phyloP scores from a whole-genome alignment of 1,284 basidiomycete species.

The Porogramme epimiltina region DNA sequence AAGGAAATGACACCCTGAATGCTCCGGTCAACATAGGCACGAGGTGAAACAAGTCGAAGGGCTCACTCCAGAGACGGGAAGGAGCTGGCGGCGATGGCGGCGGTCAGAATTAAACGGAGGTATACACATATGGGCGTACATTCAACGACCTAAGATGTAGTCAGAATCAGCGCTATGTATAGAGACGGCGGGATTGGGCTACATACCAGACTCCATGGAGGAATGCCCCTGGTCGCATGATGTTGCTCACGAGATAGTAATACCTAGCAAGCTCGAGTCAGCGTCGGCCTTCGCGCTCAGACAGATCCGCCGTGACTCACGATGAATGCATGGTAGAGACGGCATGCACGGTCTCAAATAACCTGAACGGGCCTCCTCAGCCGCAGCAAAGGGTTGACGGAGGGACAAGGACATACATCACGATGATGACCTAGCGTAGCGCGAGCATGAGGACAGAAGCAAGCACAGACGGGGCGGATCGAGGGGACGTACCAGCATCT shows the following conservation, averaged over 20 bases:
- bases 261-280: background rate
- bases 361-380: background rate
- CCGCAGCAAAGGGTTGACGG: background rate
- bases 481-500: conserved; percentile 5
- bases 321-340: background rate
- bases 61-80: background rate
- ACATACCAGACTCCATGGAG: too few species aligned
- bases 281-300: background rate
- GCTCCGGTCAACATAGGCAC: too few species aligned
- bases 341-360: conserved; percentile 2
- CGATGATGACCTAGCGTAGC: background rate
- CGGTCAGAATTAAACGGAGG: background rate
- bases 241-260: conserved; percentile 1
- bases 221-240: too few species aligned
- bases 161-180: background rate
- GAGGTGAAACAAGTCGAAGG: background rate
- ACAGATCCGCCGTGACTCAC: background rate
- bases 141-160: conserved; percentile 6
- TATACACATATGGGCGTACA: background rate
- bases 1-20: background rate
- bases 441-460: background rate
- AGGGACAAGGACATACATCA: background rate
- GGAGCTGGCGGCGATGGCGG: background rate
- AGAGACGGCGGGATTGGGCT: background rate
- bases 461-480: background rate